Evolutionary conservation across 441 rosid species (phyloP).

Genomic region (Croton laevigatus): DNA sequence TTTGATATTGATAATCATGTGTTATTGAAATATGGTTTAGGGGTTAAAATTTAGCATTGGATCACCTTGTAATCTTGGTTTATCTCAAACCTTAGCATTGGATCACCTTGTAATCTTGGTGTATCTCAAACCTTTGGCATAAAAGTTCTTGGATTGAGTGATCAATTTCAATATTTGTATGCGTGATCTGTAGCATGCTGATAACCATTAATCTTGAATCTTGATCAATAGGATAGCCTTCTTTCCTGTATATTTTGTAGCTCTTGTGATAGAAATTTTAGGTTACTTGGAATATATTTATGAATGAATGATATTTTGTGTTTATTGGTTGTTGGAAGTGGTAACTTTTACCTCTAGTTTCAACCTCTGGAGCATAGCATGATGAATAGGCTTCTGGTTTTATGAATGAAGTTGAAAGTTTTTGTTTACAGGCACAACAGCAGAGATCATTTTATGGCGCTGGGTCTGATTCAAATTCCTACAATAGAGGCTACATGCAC

Average conservation of each 20-base stretch:
- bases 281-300: not conserved
- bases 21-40: not conserved
- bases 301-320: not conserved
- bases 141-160: not conserved
- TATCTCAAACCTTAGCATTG: not conserved
- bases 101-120: not conserved
- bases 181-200: not conserved
- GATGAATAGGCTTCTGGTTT: not conserved
- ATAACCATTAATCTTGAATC: not conserved
- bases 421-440: constrained; percentile 47
- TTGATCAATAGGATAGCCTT: not conserved
- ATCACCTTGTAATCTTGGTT: not conserved
- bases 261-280: not conserved
- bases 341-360: not conserved
- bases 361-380: not conserved
- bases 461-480: constrained; percentile 52
- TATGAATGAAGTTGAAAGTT: constrained; percentile 9
- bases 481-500: constrained; percentile 42
- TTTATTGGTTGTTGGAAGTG: not conserved
- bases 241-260: not conserved
- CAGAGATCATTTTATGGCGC: constrained; percentile 56
- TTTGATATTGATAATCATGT: not conserved
- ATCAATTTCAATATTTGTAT: not conserved
- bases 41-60: not conserved
- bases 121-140: not conserved